phyloP scores from a whole-genome alignment of 2,329 filamentous ascomycete species.

The Teratosphaeria nubilosa region DNA sequence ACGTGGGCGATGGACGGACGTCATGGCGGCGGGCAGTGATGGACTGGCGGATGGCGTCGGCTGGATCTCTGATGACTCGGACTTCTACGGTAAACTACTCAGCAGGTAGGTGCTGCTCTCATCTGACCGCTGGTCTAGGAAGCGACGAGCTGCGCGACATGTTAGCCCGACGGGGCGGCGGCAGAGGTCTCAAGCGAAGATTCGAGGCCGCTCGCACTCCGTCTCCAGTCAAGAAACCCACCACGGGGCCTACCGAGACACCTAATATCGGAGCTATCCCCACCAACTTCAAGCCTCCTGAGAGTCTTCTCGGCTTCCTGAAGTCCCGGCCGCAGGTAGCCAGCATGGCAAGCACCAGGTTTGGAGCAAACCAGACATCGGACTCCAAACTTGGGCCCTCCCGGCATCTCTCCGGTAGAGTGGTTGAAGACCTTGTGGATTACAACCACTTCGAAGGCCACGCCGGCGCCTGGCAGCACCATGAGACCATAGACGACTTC shows the following conservation, averaged over 20 bases:
- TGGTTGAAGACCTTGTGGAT: constrained; percentile 19
- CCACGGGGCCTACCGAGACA: neutral
- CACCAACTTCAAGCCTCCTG: neutral
- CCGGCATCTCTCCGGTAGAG: constrained; percentile 1
- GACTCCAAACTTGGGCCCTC: neutral
- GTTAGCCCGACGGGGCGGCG: neutral
- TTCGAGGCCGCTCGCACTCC: neutral
- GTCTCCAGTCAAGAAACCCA: neutral
- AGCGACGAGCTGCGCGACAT: neutral
- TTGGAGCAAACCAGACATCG: neutral
- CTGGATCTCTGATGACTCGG: constrained; percentile 32
- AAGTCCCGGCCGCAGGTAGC: constrained; percentile 12
- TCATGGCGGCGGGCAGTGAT: neutral
- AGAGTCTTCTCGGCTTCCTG: constrained; percentile 9
- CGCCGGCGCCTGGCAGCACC: constrained; percentile 48
- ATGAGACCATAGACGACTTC: constrained; percentile 56
- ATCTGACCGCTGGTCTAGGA: neutral
- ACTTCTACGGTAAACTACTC: constrained; percentile 31
- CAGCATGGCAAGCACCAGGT: constrained; percentile 2
- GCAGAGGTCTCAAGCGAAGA: neutral
- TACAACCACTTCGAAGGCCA: constrained; percentile 52
- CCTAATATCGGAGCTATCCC: neutral
- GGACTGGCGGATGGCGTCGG: constrained; percentile 5
- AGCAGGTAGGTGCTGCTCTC: neutral
- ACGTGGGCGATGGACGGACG: neutral